A percentile compares a stretch with the other conserved stretches of the same genome.
These are phyloP conservation scores for Boletus calvinii DNA, from an alignment of 1,284 basidiomycete species.

Conservation along the genomic window DNA sequence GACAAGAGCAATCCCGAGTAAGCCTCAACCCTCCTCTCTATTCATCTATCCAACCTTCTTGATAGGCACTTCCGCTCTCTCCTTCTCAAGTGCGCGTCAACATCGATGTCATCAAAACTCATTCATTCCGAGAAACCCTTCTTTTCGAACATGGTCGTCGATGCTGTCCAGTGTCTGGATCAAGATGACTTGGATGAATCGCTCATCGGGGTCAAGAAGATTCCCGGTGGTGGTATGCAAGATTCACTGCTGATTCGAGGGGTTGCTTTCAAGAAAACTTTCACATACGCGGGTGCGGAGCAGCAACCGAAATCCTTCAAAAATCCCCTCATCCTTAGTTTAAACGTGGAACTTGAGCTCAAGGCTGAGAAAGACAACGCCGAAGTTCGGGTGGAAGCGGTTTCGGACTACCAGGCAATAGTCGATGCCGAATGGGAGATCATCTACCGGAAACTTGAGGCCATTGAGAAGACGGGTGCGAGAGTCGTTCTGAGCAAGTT, in stretches of 20 bases:
- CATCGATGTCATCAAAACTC: slow-evolving; percentile 99
- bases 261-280: slow-evolving; percentile 99
- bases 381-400: slow-evolving; percentile 95
- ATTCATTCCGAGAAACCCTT: slow-evolving; percentile 99
- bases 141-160: slow-evolving; percentile 98
- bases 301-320: slow-evolving; percentile 96
- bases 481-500: slow-evolving; percentile 98
- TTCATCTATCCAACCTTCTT: slow-evolving; percentile 13
- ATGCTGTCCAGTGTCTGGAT: slow-evolving; percentile 92
- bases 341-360: slow-evolving; percentile 98
- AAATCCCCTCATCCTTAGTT: slow-evolving; percentile 86
- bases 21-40: slow-evolving; percentile 33
- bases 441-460: slow-evolving; percentile 96
- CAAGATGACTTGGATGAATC: slow-evolving; percentile 94
- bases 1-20: slow-evolving; percentile 91
- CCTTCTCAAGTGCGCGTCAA: slow-evolving; percentile 94
- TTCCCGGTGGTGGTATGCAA: slow-evolving; percentile 98
- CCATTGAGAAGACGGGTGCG: slow-evolving; percentile 94
- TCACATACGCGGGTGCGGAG: slow-evolving; percentile 98
- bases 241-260: slow-evolving; percentile 89
- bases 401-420: slow-evolving; percentile 98
- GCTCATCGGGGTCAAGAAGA: slow-evolving; percentile 98
- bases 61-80: slow-evolving; percentile 87
- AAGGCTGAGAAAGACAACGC: slow-evolving; percentile 99
- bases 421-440: slow-evolving; percentile 99